Conservation (phyloP, 2,329 filamentous ascomycete species). For the Fusarium burgessii region DNA sequence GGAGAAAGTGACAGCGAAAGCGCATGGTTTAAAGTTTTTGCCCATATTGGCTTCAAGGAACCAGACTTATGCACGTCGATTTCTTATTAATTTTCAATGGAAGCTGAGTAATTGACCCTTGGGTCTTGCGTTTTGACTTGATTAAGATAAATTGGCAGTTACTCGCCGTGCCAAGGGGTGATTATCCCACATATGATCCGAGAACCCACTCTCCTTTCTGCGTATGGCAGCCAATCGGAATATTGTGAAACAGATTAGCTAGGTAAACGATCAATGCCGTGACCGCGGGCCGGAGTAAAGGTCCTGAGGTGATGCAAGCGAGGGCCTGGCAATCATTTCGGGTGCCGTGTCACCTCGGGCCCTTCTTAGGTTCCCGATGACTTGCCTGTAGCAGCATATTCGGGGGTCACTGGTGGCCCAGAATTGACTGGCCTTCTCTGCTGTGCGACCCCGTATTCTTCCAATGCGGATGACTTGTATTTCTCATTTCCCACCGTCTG, state of each 20-base stretch:
- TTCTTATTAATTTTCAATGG: neutral
- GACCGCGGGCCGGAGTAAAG: constrained; percentile 12
- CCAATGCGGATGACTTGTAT: neutral
- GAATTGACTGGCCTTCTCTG: constrained; percentile 7
- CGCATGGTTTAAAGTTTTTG: neutral
- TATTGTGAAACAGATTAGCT: constrained; percentile 21
- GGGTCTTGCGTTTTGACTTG: neutral
- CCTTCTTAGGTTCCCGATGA: neutral
- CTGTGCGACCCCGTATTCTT: constrained; percentile 24
- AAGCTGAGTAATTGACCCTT: neutral
- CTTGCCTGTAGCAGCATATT: neutral
- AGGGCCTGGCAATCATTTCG: neutral
- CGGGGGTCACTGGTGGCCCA: no score
- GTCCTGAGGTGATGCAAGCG: neutral
- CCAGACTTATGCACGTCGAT: neutral
- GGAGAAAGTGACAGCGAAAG: neutral
- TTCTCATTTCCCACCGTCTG: neutral
- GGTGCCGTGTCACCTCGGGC: constrained; percentile 16
- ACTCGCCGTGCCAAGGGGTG: constrained; percentile 18
- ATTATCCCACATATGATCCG: constrained; percentile 31
- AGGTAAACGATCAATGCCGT: constrained; percentile 23
- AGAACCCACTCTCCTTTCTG: constrained; percentile 16
- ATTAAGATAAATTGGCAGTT: constrained; percentile 6
- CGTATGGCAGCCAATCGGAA: constrained; percentile 25
- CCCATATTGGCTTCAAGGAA: neutral